Base-by-base conservation (phyloP, 257 asterid species). In the Henckelia pumila region DNA sequence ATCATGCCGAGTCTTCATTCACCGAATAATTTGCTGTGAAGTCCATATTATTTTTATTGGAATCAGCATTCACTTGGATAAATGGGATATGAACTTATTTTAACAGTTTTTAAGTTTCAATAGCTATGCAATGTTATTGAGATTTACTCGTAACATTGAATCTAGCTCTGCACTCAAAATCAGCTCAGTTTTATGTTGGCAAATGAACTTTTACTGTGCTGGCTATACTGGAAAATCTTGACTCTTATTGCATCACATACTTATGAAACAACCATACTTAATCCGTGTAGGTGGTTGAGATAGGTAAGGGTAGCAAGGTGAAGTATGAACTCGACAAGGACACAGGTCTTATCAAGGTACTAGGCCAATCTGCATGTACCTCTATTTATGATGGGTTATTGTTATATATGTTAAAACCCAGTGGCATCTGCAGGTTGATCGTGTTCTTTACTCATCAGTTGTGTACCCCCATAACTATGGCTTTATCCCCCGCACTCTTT, bases 391-490 rank as follows among this genome's bases (percentile, higher is more conserved):
- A 29, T 56, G 24, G 22, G 49, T 20, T 66, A 7, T 19, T 20
- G 17, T 25, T 55, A 32, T 33, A 61, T 69, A 10, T 21, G 21
- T 19, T 61, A 14, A 47, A 57, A 26, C 32, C 66, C 21, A 17
- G 17, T 68, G 4, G 11, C 24, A 59, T 11, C 19, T 17, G 73
- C 70, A 85, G 91, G 91, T 85, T 65, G 91, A 85, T 74, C 91
- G 91, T 56, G 64, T 85, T 37, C 33, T 85, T 40, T 85, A 85
- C 55, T 85, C 91, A 8, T 85, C 91, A 0, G 86, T 85, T 19
- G 91, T 85, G 26, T 85, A 85, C 65, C 91, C 91, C 20, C 88
- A 85, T 73, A 85, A 85, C 22, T 82, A 85, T 28, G 91, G 91
- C 21, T 82, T 82, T 78, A 82, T 85, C 62, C 91, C 91, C 30